These are phyloP conservation scores for Lactarius deliciosus DNA, from an alignment of 768 basidiomycete species.

Conservation along the genomic window DNA sequence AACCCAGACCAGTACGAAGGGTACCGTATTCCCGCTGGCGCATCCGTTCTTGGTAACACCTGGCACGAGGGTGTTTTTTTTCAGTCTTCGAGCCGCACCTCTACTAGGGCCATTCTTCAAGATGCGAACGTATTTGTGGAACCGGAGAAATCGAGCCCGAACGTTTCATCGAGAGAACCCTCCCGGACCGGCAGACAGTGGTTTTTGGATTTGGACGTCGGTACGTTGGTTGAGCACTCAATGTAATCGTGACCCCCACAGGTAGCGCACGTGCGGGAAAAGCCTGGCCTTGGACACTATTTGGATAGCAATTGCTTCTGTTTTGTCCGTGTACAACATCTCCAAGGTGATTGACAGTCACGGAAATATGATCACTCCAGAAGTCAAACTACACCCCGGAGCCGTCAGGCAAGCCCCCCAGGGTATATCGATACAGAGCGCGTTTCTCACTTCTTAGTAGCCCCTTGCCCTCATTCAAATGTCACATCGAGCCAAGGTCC, in stretches of 20 bases:
- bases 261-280: constrained; percentile 25
- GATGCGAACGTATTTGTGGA: constrained; percentile 27
- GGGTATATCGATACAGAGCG: neutral
- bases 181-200: constrained; percentile 23
- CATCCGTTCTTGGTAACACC: constrained; percentile 30
- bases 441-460: constrained; percentile 6
- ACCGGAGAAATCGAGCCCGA: constrained; percentile 29
- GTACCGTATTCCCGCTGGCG: constrained; percentile 34
- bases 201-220: constrained; percentile 30
- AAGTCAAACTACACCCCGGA: constrained; percentile 22
- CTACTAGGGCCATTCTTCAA: constrained; percentile 30
- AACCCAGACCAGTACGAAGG: constrained; percentile 34
- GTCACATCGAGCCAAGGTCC: constrained; percentile 23
- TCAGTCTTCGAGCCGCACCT: neutral
- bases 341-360: constrained; percentile 20
- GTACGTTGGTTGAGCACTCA: constrained; percentile 11
- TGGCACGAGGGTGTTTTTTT: constrained; percentile 15
- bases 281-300: constrained; percentile 28
- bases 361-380: constrained; percentile 23
- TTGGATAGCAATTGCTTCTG: constrained; percentile 28
- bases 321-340: constrained; percentile 27
- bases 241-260: neutral
- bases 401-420: constrained; percentile 11
- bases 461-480: constrained; percentile 25
- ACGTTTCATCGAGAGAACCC: constrained; percentile 23